Evolutionary conservation across 495 filamentous ascomycete species (phyloP), one percentile per base, ranked within the genome.

Genomic region (Hypoxylon perforatum): DNA sequence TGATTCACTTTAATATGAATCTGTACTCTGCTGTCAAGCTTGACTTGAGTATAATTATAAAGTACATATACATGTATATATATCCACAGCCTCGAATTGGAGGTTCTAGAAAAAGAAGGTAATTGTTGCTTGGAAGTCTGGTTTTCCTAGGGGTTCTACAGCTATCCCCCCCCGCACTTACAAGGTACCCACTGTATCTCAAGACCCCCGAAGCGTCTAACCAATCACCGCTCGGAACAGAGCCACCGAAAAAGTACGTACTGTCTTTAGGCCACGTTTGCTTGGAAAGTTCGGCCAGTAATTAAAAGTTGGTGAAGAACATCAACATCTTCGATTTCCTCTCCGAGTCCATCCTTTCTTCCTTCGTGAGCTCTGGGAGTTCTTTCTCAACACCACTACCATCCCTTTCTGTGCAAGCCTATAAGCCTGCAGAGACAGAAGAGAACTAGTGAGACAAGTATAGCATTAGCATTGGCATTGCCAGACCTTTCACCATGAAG

Each of bases 401-500:
- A 36, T 52, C 46, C 33, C 18, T 54, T 30, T 50, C 65, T n/a
- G 61, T 72, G 30, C 30, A 4, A 33, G 30, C 30, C 30, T 33
- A 33, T 10, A 33, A 33, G 30, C 30, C 30, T 44, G 51, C 49
- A 60, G 25, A 65, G 52, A 57, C 38, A 68, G 58, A 65, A 65
- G 70, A 57, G 60, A 59, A 53, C 59, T 49, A 57, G 42, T 53
- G 52, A 63, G 46, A 39, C 35, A 39, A 53, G 18, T 38, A 47
- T 35, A 46, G 52, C 46, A 51, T 12, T 54, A 57, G 19, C 23
- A 41, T 18, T 39, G 30, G 61, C 45, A 61, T 67, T 70, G 60
- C 44, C 22, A 65, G 54, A 33, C 56, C 55, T 58, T 57, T 47
- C 75, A 76, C 56, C 80, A 91, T 82, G 79, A 94, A 91, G 90